Evolutionary conservation across 1,139 yeast genomes (phyloP).

Genomic region (Eremothecium cymbalariae): DNA sequence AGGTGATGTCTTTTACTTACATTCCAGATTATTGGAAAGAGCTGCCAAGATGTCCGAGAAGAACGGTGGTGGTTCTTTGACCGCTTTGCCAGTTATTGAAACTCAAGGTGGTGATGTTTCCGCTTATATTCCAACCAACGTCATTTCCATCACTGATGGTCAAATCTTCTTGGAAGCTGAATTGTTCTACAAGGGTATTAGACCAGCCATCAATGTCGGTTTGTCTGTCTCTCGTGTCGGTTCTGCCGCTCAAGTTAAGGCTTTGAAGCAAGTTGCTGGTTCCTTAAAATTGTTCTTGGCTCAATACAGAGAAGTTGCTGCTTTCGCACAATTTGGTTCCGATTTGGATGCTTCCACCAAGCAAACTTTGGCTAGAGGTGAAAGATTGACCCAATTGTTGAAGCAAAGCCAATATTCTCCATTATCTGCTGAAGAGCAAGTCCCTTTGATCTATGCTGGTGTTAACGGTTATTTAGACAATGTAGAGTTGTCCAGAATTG

Average conservation of each 20-base stretch:
- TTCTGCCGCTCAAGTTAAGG: constrained; percentile 99
- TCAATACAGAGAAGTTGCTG: constrained; percentile 99
- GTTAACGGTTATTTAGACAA: constrained; percentile 97
- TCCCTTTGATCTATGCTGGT: constrained; percentile 98
- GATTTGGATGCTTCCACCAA: constrained; percentile 99
- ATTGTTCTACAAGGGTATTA: constrained; percentile 99
- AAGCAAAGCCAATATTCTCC: constrained; percentile 98
- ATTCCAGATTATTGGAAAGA: constrained; percentile 93
- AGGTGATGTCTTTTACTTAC: constrained; percentile 95
- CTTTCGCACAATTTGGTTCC: constrained; percentile 99
- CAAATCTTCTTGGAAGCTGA: constrained; percentile 99
- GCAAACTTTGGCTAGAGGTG: constrained; percentile 99
- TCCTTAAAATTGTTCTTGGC: constrained; percentile 99
- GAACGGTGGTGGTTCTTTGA: constrained; percentile 88
- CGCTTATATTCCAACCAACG: constrained; percentile 95
- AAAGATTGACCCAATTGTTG: constrained; percentile 97
- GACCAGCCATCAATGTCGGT: constrained; percentile 99
- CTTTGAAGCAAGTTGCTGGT: constrained; percentile 99
- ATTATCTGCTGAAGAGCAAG: constrained; percentile 97
- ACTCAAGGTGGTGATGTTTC: constrained; percentile 99
- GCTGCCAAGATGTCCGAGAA: constrained; percentile 93
- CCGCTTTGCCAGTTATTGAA: constrained; percentile 94
- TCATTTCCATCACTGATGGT: constrained; percentile 95
- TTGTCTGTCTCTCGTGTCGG: constrained; percentile 99
- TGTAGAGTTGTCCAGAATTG: constrained; percentile 78